Evolutionary conservation across 2,329 filamentous ascomycete species (phyloP), one percentile per base, ranked within the genome.

Genomic region (Tolypocladium tropicale): DNA sequence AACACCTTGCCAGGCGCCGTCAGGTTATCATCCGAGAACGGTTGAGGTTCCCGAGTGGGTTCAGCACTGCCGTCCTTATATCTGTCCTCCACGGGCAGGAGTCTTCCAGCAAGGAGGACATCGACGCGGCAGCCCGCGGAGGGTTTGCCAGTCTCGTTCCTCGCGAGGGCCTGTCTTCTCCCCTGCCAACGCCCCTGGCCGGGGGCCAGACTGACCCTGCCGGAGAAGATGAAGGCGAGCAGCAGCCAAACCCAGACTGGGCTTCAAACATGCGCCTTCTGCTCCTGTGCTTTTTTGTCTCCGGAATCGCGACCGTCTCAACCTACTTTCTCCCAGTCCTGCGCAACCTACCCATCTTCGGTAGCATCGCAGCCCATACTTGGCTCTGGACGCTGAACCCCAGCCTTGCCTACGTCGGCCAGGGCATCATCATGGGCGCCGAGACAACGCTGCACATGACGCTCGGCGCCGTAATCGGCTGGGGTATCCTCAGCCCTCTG

Each of bases 341-440:
- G 23, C 86, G 91, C 55, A 87, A 89, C 61, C 76, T 99, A n/a
- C 94, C 94, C 0, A 76, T 99, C 30, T 89, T 97, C 62, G 94
- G 94, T 0, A 73, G 80, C 0, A 72, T 80, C 2, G 81, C 95
- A 7, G 91, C 91, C 0, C 74, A 81, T 1, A 83, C 83, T 2
- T 99, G 93, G 93, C 80, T 96, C 1, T 99, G 94, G 94, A 94
- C 90, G 1, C 76, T 99, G 7, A 99, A 99, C 62, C 94, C 94
- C 0, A 96, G 91, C 50, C 86, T 95, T n/a, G 94, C 94, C 2
- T 99, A 99, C 68, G 85, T 97, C 30, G 94, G 94, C 0, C 94
- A 99, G 72, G 94, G 94, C 12, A 95, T 99, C 59, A 97, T 99
- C 66, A 99, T 99, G 94, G 94, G 94, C 0, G 89, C 93, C 4